phyloP scores from a whole-genome alignment of 306 rosid genomes.

The Clitoria ternatea region DNA sequence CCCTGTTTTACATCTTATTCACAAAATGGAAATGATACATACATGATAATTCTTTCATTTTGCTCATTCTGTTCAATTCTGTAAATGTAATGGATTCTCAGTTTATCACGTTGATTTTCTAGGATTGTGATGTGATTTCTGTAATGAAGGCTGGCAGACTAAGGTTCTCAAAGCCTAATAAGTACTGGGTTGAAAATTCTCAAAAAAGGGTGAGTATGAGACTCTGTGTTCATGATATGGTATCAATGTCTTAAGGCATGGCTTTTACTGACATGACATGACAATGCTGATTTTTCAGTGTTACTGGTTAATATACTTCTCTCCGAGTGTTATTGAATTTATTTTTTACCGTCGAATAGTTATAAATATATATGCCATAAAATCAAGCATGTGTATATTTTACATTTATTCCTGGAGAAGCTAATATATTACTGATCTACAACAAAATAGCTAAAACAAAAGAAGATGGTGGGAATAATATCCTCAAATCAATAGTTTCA shows the following conservation, averaged over 20 bases:
- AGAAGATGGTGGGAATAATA: slow-evolving; percentile 15
- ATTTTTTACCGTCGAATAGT: background rate
- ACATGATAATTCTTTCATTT: background rate
- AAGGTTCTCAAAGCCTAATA: slow-evolving; percentile 73
- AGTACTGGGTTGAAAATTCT: slow-evolving; percentile 91
- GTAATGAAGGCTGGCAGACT: slow-evolving; percentile 78
- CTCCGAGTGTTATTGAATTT: background rate
- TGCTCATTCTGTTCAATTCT: background rate
- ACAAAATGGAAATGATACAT: slow-evolving; percentile 3
- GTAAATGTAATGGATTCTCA: background rate
- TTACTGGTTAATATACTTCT: background rate
- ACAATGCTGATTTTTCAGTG: background rate
- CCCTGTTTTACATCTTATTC: background rate
- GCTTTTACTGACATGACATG: background rate
- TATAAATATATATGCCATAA: background rate
- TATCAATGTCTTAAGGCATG: slow-evolving; percentile 11
- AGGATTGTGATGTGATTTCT: slow-evolving; percentile 73
- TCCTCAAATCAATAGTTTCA: background rate
- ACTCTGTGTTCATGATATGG: background rate
- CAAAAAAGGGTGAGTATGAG: slow-evolving; percentile 74
- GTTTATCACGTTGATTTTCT: slow-evolving; percentile 16
- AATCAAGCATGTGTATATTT: slow-evolving; percentile 1
- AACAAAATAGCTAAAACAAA: slow-evolving; percentile 5
- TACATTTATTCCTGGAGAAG: background rate
- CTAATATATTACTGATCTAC: background rate